Conservation (phyloP, 1,284 basidiomycete species). For the Moesziomyces sp. region DNA sequence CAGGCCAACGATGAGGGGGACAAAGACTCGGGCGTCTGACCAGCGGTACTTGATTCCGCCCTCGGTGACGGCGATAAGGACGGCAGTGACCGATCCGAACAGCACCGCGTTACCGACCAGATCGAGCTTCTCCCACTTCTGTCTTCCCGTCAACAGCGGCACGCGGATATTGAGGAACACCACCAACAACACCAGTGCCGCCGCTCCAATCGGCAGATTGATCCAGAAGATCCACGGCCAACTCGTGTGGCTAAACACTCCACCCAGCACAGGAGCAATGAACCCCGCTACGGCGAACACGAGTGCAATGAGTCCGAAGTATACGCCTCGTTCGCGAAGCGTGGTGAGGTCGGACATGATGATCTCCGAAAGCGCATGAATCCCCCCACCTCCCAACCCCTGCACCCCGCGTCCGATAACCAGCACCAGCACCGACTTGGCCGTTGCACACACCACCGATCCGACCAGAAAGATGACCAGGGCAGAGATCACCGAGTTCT, state of each 20-base stretch:
- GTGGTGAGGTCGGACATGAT: conserved; percentile 70
- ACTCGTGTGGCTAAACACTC: conserved; percentile 64
- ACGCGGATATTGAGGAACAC: conserved; percentile 61
- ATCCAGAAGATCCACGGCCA: conserved; percentile 71
- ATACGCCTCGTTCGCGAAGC: conserved; percentile 69
- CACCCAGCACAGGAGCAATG: conserved; percentile 69
- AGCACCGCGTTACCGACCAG: conserved; percentile 66
- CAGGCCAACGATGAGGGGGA: conserved; percentile 64
- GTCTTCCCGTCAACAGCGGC: conserved; percentile 57
- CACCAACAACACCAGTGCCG: conserved; percentile 25
- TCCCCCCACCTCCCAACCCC: conserved; percentile 70
- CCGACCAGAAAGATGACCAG: conserved; percentile 49
- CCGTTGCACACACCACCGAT: conserved; percentile 28
- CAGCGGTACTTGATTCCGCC: conserved; percentile 67
- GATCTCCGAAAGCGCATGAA: conserved; percentile 69
- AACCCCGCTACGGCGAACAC: conserved; percentile 51
- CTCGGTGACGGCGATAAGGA: conserved; percentile 67
- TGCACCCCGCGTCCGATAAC: conserved; percentile 60
- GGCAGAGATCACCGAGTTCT: conserved; percentile 26
- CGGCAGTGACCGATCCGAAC: conserved; percentile 57
- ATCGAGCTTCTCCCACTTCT: conserved; percentile 68
- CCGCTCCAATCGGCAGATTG: conserved; percentile 40
- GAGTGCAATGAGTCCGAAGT: conserved; percentile 67
- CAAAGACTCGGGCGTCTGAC: conserved; percentile 57
- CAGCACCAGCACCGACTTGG: conserved; percentile 32